phyloP scores from a whole-genome alignment of 176 grass and related monocot genomes.

The Musa schizocarpa region DNA sequence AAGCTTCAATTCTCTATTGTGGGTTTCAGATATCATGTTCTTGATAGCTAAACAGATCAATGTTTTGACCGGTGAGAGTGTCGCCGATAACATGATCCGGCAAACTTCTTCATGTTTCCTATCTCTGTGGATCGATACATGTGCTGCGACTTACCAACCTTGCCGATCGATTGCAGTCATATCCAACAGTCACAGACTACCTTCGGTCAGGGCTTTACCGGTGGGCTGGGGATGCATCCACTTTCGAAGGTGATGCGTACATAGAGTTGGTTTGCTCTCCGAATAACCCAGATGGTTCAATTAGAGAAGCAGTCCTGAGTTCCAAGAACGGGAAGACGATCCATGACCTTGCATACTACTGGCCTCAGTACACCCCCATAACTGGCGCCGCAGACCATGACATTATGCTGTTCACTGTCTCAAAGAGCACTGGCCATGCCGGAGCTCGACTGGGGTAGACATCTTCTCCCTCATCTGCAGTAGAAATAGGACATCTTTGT shows the following conservation, averaged over 20 bases:
- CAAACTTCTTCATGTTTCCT: not conserved
- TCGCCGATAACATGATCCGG: too few relatives aligned
- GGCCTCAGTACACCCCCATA: conserved; percentile 90
- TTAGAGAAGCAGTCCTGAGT: conserved; percentile 46
- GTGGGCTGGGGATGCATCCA: conserved; percentile 65
- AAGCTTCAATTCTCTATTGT: not conserved
- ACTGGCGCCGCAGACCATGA: conserved; percentile 37
- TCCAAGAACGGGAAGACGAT: conserved; percentile 34
- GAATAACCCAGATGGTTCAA: conserved; percentile 71
- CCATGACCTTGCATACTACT: conserved; percentile 87
- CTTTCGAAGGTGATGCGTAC: conserved; percentile 37
- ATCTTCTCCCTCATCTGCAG: too few relatives aligned
- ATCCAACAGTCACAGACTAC: conserved; percentile 52
- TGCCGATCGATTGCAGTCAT: conserved; percentile 36
- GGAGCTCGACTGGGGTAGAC: conserved; percentile 69
- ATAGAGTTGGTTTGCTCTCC: conserved; percentile 84
- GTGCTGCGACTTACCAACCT: too few relatives aligned
- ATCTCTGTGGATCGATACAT: not conserved
- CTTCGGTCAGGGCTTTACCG: conserved; percentile 65
- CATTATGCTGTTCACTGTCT: conserved; percentile 92
- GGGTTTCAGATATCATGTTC: too few relatives aligned
- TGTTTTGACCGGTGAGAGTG: too few relatives aligned
- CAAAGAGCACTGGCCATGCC: conserved; percentile 82
- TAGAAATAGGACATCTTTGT: too few relatives aligned
- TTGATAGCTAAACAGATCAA: too few relatives aligned